Conservation (phyloP, 2,329 filamentous ascomycete genomes). For the Diaporthe ampelina region DNA sequence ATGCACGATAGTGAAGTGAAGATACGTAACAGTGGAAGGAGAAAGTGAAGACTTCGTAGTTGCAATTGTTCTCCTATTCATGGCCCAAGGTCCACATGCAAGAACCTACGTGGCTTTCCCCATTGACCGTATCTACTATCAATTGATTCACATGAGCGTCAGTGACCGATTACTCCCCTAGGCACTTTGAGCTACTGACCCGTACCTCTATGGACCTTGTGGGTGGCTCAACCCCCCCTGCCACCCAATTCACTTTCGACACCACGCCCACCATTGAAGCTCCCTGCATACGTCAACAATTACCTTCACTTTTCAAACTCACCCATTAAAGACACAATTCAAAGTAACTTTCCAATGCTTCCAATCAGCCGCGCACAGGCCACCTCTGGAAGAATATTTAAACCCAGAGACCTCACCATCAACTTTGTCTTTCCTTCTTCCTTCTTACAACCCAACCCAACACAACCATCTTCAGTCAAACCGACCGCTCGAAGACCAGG, state of each 20-base stretch:
- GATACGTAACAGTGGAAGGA: background rate
- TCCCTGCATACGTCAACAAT: background rate
- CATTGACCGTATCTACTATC: background rate
- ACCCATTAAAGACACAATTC: background rate
- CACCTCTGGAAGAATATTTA: background rate
- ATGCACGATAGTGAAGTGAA: background rate
- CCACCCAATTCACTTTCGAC: background rate
- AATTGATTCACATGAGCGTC: background rate
- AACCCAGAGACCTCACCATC: background rate
- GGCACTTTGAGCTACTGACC: background rate
- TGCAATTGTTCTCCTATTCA: background rate
- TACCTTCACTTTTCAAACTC: background rate
- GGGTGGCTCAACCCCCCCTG: background rate
- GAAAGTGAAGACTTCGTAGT: background rate
- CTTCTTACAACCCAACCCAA: background rate
- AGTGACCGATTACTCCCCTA: background rate
- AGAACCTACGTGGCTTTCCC: background rate
- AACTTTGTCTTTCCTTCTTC: background rate
- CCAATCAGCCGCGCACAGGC: background rate
- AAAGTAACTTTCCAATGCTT: background rate
- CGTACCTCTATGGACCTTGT: background rate
- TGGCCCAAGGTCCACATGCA: background rate
- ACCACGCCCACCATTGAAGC: background rate
- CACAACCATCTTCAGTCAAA: background rate
- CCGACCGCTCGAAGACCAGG: background rate